Conservation (phyloP, 768 basidiomycete genomes). For the Auricularia sp. region DNA sequence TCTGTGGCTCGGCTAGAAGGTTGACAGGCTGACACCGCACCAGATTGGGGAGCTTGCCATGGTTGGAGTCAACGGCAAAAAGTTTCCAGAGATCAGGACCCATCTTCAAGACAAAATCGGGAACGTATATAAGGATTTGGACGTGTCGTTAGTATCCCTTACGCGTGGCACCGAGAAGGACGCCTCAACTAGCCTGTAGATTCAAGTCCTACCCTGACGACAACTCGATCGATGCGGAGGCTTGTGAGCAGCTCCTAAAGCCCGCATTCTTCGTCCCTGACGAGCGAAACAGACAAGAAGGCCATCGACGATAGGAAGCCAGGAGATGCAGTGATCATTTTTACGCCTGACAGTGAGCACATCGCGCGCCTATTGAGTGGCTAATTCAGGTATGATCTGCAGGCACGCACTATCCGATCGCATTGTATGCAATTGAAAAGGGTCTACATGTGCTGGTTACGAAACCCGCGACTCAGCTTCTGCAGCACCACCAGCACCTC, state of each 20-base stretch:
- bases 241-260: slow-evolving; percentile 47
- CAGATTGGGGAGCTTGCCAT: slow-evolving; percentile 68
- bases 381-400: slow-evolving; percentile 3
- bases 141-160: slow-evolving; percentile 52
- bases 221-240: slow-evolving; percentile 58
- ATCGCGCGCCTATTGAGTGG: neutral
- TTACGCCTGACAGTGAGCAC: slow-evolving; percentile 77
- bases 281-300: slow-evolving; percentile 46
- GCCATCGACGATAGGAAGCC: slow-evolving; percentile 70
- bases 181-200: slow-evolving; percentile 22
- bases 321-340: slow-evolving; percentile 86
- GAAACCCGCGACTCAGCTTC: slow-evolving; percentile 82
- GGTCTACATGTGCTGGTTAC: slow-evolving; percentile 86
- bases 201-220: slow-evolving; percentile 75
- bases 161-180: neutral
- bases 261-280: slow-evolving; percentile 4
- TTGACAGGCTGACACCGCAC: slow-evolving; percentile 1
- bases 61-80: slow-evolving; percentile 82
- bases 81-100: slow-evolving; percentile 75
- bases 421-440: slow-evolving; percentile 74
- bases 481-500: slow-evolving; percentile 72
- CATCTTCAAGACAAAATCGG: slow-evolving; percentile 79
- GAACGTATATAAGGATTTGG: slow-evolving; percentile 78
- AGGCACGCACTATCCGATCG: slow-evolving; percentile 81
- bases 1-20: neutral